Evolutionary conservation across 331 rosid genomes (phyloP).

Genomic region (Acacia pycnantha): DNA sequence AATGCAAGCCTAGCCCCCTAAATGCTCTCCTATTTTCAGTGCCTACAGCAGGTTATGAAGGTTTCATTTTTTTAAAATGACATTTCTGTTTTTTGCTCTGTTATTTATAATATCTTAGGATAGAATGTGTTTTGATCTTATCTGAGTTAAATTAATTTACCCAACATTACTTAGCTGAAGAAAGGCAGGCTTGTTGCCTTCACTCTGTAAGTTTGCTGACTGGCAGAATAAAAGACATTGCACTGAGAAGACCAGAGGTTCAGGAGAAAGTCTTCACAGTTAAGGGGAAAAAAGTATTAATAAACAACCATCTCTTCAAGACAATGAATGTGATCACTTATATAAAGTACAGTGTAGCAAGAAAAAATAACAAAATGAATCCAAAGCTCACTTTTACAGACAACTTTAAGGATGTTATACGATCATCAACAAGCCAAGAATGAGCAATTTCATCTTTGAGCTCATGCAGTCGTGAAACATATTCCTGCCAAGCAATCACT

Average conservation of each 20-base stretch:
- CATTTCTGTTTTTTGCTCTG: not conserved
- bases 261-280: not conserved
- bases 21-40: not conserved
- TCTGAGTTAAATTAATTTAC: not conserved
- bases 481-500: constrained; percentile 78
- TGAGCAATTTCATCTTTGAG: constrained; percentile 82
- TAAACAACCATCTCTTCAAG: constrained; percentile 6
- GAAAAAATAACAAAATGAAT: not conserved
- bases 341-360: constrained; percentile 11
- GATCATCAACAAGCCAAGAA: constrained; percentile 82
- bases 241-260: not conserved
- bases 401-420: constrained; percentile 73
- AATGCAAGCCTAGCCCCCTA: not conserved
- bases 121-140: not conserved
- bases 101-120: not conserved
- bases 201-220: not conserved
- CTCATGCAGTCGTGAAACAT: constrained; percentile 76
- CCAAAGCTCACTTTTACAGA: constrained; percentile 67
- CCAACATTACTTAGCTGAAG: not conserved
- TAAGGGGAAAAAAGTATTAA: not conserved
- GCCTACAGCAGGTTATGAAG: not conserved
- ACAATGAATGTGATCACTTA: constrained; percentile 6
- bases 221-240: not conserved
- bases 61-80: not conserved
- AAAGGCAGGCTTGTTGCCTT: not conserved